These are phyloP conservation scores for Xylaria sp. DNA, from an alignment of 2,329 filamentous ascomycete species.

Conservation along the genomic window DNA sequence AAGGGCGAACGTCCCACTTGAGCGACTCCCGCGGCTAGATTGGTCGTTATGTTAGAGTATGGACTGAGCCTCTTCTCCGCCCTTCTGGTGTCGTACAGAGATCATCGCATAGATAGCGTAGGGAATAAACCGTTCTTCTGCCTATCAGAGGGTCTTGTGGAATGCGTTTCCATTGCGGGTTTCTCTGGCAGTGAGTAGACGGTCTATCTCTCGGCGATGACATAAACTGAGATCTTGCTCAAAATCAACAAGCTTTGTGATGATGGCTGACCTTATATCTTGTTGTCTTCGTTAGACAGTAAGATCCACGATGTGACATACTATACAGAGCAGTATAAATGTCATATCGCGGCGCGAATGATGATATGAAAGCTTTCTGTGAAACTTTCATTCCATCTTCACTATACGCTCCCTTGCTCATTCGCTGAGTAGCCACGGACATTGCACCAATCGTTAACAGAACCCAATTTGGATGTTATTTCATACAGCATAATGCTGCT, in stretches of 20 bases:
- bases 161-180: not conserved
- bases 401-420: not conserved
- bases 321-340: not conserved
- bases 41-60: not conserved
- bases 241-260: not conserved
- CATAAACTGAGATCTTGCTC: not conserved
- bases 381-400: not conserved
- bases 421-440: not conserved
- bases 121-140: not conserved
- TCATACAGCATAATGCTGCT: slow-evolving; percentile 17
- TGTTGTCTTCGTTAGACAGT: not conserved
- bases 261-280: not conserved
- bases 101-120: slow-evolving; percentile 10
- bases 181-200: not conserved
- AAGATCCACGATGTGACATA: not conserved
- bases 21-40: not conserved
- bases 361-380: not conserved
- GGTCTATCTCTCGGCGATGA: slow-evolving; percentile 3
- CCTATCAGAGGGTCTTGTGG: slow-evolving; percentile 3
- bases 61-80: not conserved
- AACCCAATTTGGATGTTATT: not conserved
- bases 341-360: not conserved
- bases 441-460: not conserved
- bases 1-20: not conserved
- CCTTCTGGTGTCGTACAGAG: slow-evolving; percentile 3